Evolutionary conservation across 345 rosid species (phyloP).

Genomic region (Mallotus nudiflorus): DNA sequence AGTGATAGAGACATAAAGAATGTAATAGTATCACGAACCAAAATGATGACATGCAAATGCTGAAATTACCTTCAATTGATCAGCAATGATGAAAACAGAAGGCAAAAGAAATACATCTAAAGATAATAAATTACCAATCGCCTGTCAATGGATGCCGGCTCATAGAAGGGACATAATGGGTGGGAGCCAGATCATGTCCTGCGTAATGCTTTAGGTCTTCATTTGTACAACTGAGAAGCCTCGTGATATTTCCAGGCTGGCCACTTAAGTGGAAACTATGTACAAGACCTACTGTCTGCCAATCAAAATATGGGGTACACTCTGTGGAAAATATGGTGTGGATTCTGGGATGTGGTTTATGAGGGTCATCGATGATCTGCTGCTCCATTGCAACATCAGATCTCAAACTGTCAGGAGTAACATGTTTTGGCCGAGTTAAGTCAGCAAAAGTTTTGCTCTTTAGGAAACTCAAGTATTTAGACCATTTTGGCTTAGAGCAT

Average conservation of each 20-base stretch:
- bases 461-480: conserved; percentile 86
- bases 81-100: not conserved
- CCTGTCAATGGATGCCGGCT: conserved; percentile 92
- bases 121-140: conserved; percentile 68
- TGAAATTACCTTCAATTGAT: not conserved
- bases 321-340: conserved; percentile 95
- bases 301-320: conserved; percentile 89
- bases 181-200: conserved; percentile 93
- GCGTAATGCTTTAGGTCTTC: conserved; percentile 65
- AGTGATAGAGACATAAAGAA: not conserved
- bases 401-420: conserved; percentile 39
- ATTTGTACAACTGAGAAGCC: conserved; percentile 96
- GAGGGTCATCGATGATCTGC: conserved; percentile 41
- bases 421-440: conserved; percentile 67
- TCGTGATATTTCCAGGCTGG: conserved; percentile 90
- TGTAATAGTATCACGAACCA: not conserved
- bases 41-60: not conserved
- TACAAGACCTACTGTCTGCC: conserved; percentile 97
- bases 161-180: conserved; percentile 98
- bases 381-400: conserved; percentile 33
- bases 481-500: conserved; percentile 82
- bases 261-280: conserved; percentile 91
- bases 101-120: conserved; percentile 4
- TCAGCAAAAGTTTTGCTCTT: conserved; percentile 91
- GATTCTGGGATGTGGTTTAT: conserved; percentile 63